phyloP scores from a whole-genome alignment of 768 basidiomycete genomes.

The Sporobolomyces phaffii region DNA sequence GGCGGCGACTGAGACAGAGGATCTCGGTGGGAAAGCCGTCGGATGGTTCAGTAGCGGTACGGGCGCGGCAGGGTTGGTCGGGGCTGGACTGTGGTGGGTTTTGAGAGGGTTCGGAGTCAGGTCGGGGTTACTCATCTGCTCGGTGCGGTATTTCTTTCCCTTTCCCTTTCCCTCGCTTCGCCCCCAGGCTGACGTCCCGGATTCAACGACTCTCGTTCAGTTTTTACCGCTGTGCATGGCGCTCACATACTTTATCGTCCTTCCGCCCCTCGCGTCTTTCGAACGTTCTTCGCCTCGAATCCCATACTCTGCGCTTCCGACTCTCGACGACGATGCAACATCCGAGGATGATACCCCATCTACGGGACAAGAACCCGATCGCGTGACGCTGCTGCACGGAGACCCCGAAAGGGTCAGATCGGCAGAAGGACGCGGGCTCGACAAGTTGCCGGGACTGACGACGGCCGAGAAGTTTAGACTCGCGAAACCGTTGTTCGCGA shows the following conservation, averaged over 20 bases:
- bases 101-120: slow-evolving; percentile 76
- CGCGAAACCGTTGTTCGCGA: slow-evolving; percentile 67
- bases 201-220: slow-evolving; percentile 53
- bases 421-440: too few relatives aligned
- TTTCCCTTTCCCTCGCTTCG: slow-evolving; percentile 7
- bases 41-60: slow-evolving; percentile 94
- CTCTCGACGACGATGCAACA: slow-evolving; percentile 2
- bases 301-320: slow-evolving; percentile 47
- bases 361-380: too few relatives aligned
- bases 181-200: neutral
- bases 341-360: neutral
- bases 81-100: slow-evolving; percentile 93
- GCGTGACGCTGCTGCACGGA: too few relatives aligned
- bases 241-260: slow-evolving; percentile 65
- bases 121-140: slow-evolving; percentile 71
- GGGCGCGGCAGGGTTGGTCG: slow-evolving; percentile 85
- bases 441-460: slow-evolving; percentile 51
- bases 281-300: slow-evolving; percentile 27
- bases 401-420: too few relatives aligned
- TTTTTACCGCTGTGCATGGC: slow-evolving; percentile 76
- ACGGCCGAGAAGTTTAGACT: slow-evolving; percentile 71
- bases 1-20: slow-evolving; percentile 49
- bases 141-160: slow-evolving; percentile 52
- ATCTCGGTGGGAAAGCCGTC: slow-evolving; percentile 69
- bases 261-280: slow-evolving; percentile 52